Conservation (phyloP, 2,329 filamentous ascomycete genomes). For the Coniochaeta ligniaria region DNA sequence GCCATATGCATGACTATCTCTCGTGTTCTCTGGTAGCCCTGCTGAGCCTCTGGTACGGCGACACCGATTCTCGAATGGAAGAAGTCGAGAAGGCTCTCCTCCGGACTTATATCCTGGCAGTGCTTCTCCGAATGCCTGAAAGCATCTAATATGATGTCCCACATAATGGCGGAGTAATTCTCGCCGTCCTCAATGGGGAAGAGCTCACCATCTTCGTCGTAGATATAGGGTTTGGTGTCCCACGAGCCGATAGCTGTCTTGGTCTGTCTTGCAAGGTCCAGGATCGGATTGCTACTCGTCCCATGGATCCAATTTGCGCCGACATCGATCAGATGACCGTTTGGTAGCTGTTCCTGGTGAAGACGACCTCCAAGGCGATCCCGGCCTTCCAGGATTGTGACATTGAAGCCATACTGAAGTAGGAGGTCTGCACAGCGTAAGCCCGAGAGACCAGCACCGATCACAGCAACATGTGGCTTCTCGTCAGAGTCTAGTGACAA, state of each 20-base stretch:
- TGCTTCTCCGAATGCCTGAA: slow-evolving; percentile 59
- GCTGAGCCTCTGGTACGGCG: slow-evolving; percentile 37
- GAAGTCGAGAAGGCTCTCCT: slow-evolving; percentile 46
- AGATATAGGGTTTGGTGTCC: slow-evolving; percentile 47
- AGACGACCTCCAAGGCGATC: slow-evolving; percentile 61
- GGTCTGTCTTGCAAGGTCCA: slow-evolving; percentile 58
- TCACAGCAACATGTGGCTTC: slow-evolving; percentile 53
- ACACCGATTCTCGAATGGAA: slow-evolving; percentile 36
- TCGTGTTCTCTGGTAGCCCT: slow-evolving; percentile 31
- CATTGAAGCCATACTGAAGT: slow-evolving; percentile 54
- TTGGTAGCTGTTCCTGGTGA: slow-evolving; percentile 40
- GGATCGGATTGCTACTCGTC: slow-evolving; percentile 62
- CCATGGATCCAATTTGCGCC: slow-evolving; percentile 81
- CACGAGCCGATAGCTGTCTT: slow-evolving; percentile 39
- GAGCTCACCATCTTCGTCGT: slow-evolving; percentile 47
- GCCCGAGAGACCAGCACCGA: slow-evolving; percentile 65
- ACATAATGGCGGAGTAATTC: slow-evolving; percentile 47
- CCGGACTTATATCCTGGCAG: slow-evolving; percentile 35
- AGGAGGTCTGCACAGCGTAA: slow-evolving; percentile 65
- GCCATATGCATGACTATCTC: slow-evolving; percentile 43
- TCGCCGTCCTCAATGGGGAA: slow-evolving; percentile 40
- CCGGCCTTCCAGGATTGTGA: slow-evolving; percentile 64
- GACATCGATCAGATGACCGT: slow-evolving; percentile 43
- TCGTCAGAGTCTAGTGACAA: not conserved
- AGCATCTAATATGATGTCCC: slow-evolving; percentile 61